Base-by-base conservation (phyloP, 2,329 filamentous ascomycete species). In the Venturia nashicola region DNA sequence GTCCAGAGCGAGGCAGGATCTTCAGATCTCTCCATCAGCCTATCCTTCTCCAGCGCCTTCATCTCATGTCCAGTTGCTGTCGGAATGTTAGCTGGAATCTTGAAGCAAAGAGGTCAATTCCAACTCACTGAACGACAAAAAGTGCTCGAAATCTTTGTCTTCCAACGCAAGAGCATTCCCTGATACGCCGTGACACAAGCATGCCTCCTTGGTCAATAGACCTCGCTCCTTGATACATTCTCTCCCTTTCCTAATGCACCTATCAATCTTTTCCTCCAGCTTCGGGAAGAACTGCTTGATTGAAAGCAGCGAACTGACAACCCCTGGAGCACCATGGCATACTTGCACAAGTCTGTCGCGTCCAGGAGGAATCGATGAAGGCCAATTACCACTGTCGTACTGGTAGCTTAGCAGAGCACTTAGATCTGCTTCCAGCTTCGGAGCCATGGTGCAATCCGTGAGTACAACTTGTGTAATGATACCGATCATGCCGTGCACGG, bases 401-500 rank as follows among this genome's bases (percentile, higher is more conserved):
- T 90, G 87, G 66, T 83, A 77, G 43, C 79, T 79, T 3, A 90
- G 76, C 12, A 90, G 70, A 11, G 78, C 77, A 0, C 77, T 76
- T 5, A 90, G 70, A 23, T 82, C 77, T 3, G 74, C 74, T 66
- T 82, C 78, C 3, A 89, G 73, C 59, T 78, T 77, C 1, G 78
- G 72, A 1, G 85, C 84, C 66, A 82, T 78, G 5, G 76, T 73
- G 0, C 83, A 81, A 64, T 81, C 79, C 2, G 84, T 84, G 46
- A 83, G 76, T 1, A 88, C 79, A 16, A 89, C 76, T 72, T 90
- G 87, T n/a, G 83, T 85, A 64, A 90, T 79, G 71, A 88, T 89
- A 5, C 87, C 86, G 34, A 89, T 82, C 14, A 83, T 80, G 8
- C 88, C 88, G 69, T 90, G 86, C 0, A 82, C 83, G 5, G 86